A percentile compares a stretch with the other conserved stretches of the same genome.
Evolutionary conservation across 768 basidiomycete species (phyloP).

Genomic region (Kwoniella pini): DNA sequence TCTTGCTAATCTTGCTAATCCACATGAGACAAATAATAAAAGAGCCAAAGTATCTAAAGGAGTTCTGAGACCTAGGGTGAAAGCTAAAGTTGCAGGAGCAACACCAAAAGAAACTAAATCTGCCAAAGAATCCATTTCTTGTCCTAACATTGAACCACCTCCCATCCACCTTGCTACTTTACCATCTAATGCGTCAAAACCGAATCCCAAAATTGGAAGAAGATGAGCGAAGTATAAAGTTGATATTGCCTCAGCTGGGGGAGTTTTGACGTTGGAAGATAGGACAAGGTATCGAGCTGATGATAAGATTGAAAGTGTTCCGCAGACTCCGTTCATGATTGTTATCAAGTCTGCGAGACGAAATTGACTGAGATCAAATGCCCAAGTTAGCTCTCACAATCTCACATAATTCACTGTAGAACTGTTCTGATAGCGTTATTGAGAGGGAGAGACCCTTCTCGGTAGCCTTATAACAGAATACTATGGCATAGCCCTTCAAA

Average conservation of each 20-base stretch:
- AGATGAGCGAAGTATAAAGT: slow-evolving; percentile 75
- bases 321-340: slow-evolving; percentile 98
- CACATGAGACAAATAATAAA: slow-evolving; percentile 90
- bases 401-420: too few species aligned
- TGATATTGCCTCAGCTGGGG: slow-evolving; percentile 81
- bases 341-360: slow-evolving; percentile 97
- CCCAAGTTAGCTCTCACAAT: too few species aligned
- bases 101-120: slow-evolving; percentile 98
- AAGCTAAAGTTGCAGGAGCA: slow-evolving; percentile 89
- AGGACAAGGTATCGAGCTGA: slow-evolving; percentile 84
- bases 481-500: too few species aligned
- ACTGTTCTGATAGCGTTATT: too few species aligned
- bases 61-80: slow-evolving; percentile 85
- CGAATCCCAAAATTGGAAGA: slow-evolving; percentile 86
- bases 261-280: slow-evolving; percentile 80
- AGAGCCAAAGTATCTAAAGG: slow-evolving; percentile 85
- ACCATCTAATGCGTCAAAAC: slow-evolving; percentile 97
- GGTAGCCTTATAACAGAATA: too few species aligned
- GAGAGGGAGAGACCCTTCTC: too few species aligned
- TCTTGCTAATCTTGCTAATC: slow-evolving; percentile 91
- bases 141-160: slow-evolving; percentile 90
- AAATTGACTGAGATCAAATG: slow-evolving; percentile 89
- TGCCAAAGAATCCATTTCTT: slow-evolving; percentile 94
- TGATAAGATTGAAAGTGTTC: slow-evolving; percentile 89
- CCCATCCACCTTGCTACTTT: slow-evolving; percentile 98